Evolutionary conservation across 2,329 filamentous ascomycete species (phyloP).

Genomic region (Botryotinia narcissicola): DNA sequence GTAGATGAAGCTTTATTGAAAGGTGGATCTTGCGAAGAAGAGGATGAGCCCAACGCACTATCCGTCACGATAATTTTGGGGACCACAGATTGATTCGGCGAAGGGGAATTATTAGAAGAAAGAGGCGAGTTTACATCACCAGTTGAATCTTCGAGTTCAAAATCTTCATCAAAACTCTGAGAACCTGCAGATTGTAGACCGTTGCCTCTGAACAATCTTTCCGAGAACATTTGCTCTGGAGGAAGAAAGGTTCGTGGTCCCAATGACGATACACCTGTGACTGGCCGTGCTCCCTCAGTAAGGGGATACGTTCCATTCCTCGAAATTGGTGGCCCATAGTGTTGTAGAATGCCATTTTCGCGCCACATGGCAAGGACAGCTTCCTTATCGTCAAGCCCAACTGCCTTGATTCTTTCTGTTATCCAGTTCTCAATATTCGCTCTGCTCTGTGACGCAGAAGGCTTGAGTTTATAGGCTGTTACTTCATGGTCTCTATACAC

Average conservation of each 20-base stretch:
- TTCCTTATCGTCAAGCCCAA: slow-evolving; percentile 10
- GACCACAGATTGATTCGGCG: neutral
- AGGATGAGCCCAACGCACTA: neutral
- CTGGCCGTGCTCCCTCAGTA: neutral
- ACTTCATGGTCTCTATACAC: neutral
- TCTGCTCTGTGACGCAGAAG: neutral
- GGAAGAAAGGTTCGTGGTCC: neutral
- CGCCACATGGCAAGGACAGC: neutral
- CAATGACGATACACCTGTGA: neutral
- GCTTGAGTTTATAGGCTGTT: neutral
- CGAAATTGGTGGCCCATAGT: neutral
- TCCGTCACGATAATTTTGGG: neutral
- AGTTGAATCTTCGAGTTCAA: too few relatives aligned
- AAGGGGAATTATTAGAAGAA: neutral
- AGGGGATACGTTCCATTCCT: neutral
- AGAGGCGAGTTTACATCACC: neutral
- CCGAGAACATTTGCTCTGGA: slow-evolving; percentile 9
- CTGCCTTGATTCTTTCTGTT: neutral
- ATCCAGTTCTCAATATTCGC: slow-evolving; percentile 9
- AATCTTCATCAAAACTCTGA: neutral
- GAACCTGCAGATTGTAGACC: neutral
- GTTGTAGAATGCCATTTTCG: slow-evolving; percentile 1
- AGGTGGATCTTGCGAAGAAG: neutral
- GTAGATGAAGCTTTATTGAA: neutral
- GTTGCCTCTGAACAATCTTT: neutral